phyloP scores from a whole-genome alignment of 352 stramenopile genomes.

The Pythium chondricola region DNA sequence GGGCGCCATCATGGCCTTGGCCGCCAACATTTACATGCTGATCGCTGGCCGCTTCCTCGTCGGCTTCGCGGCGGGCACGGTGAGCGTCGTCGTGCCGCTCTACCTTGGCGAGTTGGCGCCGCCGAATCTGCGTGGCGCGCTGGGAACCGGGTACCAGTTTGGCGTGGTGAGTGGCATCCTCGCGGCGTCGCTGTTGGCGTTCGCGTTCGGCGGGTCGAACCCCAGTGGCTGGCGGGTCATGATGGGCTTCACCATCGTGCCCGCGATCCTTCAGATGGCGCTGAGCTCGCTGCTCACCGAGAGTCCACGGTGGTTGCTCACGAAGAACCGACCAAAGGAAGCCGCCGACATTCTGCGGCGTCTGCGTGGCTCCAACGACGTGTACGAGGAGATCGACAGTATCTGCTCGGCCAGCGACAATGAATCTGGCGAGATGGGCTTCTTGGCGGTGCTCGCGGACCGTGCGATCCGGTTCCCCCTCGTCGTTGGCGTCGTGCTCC shows the following conservation, averaged over 20 bases:
- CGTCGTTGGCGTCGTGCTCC: slow-evolving; percentile 29
- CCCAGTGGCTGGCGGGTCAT: slow-evolving; percentile 36
- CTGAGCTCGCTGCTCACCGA: slow-evolving; percentile 33
- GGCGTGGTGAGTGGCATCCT: slow-evolving; percentile 38
- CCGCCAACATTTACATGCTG: slow-evolving; percentile 43
- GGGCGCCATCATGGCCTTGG: slow-evolving; percentile 32
- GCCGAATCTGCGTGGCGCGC: slow-evolving; percentile 31
- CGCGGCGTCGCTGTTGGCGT: slow-evolving; percentile 30
- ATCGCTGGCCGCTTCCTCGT: slow-evolving; percentile 36
- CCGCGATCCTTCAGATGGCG: slow-evolving; percentile 33
- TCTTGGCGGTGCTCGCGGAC: slow-evolving; percentile 34
- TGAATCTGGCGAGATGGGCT: slow-evolving; percentile 35
- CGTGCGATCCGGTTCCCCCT: slow-evolving; percentile 31
- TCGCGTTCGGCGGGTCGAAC: slow-evolving; percentile 30
- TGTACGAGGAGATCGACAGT: slow-evolving; percentile 47
- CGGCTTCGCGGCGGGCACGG: slow-evolving; percentile 28
- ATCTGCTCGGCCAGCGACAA: slow-evolving; percentile 45
- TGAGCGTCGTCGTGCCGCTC: slow-evolving; percentile 41
- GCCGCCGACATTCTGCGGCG: slow-evolving; percentile 35
- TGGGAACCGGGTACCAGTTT: slow-evolving; percentile 42
- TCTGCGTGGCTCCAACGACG: slow-evolving; percentile 35
- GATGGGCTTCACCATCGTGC: slow-evolving; percentile 35
- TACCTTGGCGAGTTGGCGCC: slow-evolving; percentile 39
- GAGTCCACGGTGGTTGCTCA: slow-evolving; percentile 34
- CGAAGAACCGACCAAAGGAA: slow-evolving; percentile 39